Percentiles rank a stretch among this genome's conserved stretches.
These are phyloP conservation scores for Vaccinium darrowii DNA, from an alignment of 148 eudicot genomes.

Conservation along the genomic window DNA sequence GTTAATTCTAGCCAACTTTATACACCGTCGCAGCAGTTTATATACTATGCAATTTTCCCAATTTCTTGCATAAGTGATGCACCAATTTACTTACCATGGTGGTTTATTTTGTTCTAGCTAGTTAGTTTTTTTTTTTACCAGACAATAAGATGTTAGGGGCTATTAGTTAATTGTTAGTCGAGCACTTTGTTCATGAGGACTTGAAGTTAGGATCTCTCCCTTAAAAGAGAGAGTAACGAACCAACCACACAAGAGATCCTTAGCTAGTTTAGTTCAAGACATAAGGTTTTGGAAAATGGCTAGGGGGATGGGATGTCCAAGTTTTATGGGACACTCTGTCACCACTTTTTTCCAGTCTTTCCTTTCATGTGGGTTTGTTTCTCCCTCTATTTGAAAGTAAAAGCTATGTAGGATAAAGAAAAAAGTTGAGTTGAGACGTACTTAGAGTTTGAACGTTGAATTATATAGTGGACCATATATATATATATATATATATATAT, in stretches of 20 bases:
- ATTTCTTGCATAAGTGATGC: background rate
- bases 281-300: too few relatives aligned
- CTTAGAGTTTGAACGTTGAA: slow-evolving; percentile 13
- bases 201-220: too few relatives aligned
- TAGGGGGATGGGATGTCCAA: too few relatives aligned
- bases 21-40: too few relatives aligned
- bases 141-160: too few relatives aligned
- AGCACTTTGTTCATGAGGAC: too few relatives aligned
- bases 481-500: background rate
- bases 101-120: background rate
- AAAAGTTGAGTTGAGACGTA: background rate
- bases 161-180: too few relatives aligned
- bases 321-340: slow-evolving; percentile 1
- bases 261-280: too few relatives aligned
- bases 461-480: slow-evolving; percentile 1
- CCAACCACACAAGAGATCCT: too few relatives aligned
- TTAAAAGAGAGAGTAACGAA: too few relatives aligned
- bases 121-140: too few relatives aligned
- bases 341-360: slow-evolving; percentile 13
- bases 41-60: background rate
- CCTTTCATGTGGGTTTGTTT: background rate
- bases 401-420: background rate
- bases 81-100: background rate
- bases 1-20: background rate
- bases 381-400: background rate